Base-by-base conservation (phyloP, 1,284 basidiomycete genomes). In the Trametes versicolor region DNA sequence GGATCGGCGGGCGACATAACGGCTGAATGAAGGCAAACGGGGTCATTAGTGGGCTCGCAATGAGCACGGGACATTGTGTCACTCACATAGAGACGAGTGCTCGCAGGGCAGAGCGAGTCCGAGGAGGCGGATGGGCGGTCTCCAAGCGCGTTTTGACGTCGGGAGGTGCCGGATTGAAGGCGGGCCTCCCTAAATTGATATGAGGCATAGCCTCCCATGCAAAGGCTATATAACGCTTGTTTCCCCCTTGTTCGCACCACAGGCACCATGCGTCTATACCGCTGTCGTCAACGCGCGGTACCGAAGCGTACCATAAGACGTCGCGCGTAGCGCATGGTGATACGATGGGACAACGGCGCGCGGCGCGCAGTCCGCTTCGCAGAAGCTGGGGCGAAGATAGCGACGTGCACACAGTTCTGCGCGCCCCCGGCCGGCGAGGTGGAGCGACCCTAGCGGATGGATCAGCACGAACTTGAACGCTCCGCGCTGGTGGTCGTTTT, bases 211-310 rank as follows among this genome's bases (percentile, higher is more conserved):
- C 36, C 57, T 50, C 57, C 48, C 57, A 51, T 58, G 48, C 36
- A 34, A 50, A 58, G 57, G 15, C 27, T 58, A 41, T 50, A 58
- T 58, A 50, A 32, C 48, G 57, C 48, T 51, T 58, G 57, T 58
- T 51, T 39, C 25, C 36, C 36, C 48, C 57, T 58, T 58, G 57
- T 50, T 58, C 57, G 57, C 49, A 58, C 57, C 43, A 13, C 47
- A 19, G 34, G 25, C 47, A 41, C 47, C 34, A 51, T 13, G 32
- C 23, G 34, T 36, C 8, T 41, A 7, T 19, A 50, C 17, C 23
- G 19, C 29, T 41, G 37, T 41, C 25, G 34, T 12, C 57, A 13
- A 8, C 13, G 29, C 23, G 37, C 36, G 48, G 13, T 10, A 58
- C 48, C 57, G 57, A 41, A 41, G 25, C 48, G 21, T 17, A 27